Percentiles rank a stretch among this genome's conserved stretches.
These are phyloP conservation scores for Termitomyces sp. DNA, from an alignment of 768 basidiomycete species.

Conservation along the genomic window DNA sequence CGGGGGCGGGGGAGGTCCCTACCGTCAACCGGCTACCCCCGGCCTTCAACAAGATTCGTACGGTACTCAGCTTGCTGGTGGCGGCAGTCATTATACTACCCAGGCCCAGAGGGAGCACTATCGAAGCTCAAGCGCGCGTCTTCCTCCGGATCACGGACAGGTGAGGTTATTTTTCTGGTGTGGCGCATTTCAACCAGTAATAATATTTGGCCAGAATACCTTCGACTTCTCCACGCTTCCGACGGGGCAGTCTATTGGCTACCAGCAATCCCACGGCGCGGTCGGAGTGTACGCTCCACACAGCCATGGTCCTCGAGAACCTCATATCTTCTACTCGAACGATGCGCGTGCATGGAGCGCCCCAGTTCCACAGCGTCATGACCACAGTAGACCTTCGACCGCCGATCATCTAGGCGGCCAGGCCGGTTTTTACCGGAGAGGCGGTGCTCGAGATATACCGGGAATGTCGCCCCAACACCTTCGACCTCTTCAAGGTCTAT, in stretches of 20 bases:
- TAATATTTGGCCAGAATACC: not conserved
- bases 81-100: not conserved
- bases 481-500: not conserved
- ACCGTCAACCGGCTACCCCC: conserved; percentile 8
- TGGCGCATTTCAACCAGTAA: conserved; percentile 6
- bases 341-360: not conserved
- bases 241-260: conserved; percentile 2
- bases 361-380: not conserved
- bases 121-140: not conserved
- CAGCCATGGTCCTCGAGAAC: not conserved
- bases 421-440: not conserved
- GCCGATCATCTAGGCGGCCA: not conserved
- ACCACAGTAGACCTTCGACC: not conserved
- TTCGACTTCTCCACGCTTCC: conserved; percentile 9
- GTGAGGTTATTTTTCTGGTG: conserved; percentile 5
- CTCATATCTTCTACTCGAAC: conserved; percentile 2
- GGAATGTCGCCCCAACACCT: not conserved
- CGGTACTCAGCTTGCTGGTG: not conserved
- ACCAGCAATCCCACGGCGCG: conserved; percentile 2
- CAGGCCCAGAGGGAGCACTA: not conserved
- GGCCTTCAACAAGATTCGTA: not conserved
- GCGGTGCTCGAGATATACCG: not conserved
- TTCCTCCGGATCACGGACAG: conserved; percentile 1
- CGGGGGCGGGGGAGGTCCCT: conserved; percentile 10
- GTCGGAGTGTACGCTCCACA: not conserved